These are phyloP conservation scores for Lentinula raphanica DNA, from an alignment of 768 basidiomycete genomes.

Conservation along the genomic window DNA sequence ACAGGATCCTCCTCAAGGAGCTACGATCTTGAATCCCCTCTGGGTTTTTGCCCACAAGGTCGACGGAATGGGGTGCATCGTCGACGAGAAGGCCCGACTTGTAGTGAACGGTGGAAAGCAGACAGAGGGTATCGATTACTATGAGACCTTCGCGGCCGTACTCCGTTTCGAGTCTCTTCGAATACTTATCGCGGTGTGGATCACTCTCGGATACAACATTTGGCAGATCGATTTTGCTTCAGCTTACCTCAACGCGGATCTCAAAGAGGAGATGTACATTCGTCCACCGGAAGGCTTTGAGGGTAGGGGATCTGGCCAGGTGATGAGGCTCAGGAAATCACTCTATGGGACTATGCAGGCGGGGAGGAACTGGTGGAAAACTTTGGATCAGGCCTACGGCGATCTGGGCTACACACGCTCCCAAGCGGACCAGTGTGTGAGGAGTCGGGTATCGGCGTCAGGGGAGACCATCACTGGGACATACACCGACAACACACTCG, in stretches of 20 bases:
- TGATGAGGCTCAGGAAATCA: not conserved
- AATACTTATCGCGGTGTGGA: constrained; percentile 18
- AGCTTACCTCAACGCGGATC: too few relatives aligned
- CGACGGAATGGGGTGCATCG: not conserved
- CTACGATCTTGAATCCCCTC: not conserved
- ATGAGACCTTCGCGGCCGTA: constrained; percentile 22
- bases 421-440: constrained; percentile 9
- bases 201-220: too few relatives aligned
- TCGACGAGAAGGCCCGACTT: constrained; percentile 22
- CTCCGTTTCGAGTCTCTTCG: too few relatives aligned
- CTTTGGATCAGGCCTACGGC: constrained; percentile 1
- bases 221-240: too few relatives aligned
- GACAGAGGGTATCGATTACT: constrained; percentile 25
- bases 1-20: too few relatives aligned
- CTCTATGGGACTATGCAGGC: constrained; percentile 9
- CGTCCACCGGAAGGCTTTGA: not conserved
- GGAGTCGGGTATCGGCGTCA: not conserved
- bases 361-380: constrained; percentile 9
- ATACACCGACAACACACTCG: constrained; percentile 8
- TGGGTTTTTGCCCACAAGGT: constrained; percentile 6
- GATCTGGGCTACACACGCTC: constrained; percentile 6
- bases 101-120: constrained; percentile 32
- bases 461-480: constrained; percentile 9
- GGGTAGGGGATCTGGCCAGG: not conserved
- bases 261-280: constrained; percentile 15